These are phyloP conservation scores for Aspergillus ruber DNA, from an alignment of 2,329 filamentous ascomycete species.

Conservation along the genomic window DNA sequence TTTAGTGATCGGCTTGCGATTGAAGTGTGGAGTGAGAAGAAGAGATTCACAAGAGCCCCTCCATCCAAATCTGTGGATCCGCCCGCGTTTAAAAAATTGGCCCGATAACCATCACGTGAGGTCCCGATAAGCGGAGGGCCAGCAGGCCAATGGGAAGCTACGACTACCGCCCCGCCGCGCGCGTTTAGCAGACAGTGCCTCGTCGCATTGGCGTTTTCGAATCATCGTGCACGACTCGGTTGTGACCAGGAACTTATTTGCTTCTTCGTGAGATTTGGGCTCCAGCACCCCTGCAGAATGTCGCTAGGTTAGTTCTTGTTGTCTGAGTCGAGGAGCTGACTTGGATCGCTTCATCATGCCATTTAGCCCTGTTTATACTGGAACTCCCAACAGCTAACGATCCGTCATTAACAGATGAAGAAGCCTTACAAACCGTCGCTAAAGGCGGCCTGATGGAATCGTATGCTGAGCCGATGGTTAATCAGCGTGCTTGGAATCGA, in stretches of 20 bases:
- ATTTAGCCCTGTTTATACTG: neutral
- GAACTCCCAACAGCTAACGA: neutral
- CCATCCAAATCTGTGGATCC: neutral
- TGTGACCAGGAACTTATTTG: neutral
- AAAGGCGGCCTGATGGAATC: constrained; percentile 54
- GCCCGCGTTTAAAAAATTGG: neutral
- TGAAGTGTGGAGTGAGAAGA: neutral
- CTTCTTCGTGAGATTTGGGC: neutral
- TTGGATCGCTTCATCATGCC: neutral
- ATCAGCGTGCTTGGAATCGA: constrained; percentile 3
- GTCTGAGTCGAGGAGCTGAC: neutral
- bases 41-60: neutral
- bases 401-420: constrained; percentile 36
- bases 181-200: constrained; percentile 1
- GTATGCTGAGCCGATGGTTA: constrained; percentile 34
- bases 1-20: neutral
- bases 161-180: constrained; percentile 4
- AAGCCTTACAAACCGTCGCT: constrained; percentile 50
- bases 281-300: constrained; percentile 19
- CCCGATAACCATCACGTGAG: constrained; percentile 17
- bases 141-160: constrained; percentile 9
- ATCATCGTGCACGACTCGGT: neutral
- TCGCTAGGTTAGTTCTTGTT: constrained; percentile 21
- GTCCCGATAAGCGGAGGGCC: constrained; percentile 13
- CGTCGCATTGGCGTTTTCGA: neutral